These are phyloP conservation scores for Microsporum canis DNA, from an alignment of 2,329 filamentous ascomycete genomes.

Conservation along the genomic window DNA sequence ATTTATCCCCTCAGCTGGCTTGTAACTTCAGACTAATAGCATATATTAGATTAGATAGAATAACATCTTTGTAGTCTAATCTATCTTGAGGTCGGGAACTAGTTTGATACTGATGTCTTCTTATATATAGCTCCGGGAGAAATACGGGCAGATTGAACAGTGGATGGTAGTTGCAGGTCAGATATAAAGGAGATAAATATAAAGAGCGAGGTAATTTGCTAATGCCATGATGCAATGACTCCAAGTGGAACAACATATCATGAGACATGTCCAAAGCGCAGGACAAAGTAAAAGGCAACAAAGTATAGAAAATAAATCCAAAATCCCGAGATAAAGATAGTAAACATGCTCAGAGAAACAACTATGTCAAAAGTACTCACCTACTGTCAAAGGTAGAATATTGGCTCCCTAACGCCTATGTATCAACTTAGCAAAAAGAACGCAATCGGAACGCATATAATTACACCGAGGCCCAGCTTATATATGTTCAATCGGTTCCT, in stretches of 20 bases:
- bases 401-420: not conserved
- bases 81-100: too few species aligned
- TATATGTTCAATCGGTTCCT: slow-evolving; percentile 71
- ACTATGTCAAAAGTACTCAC: not conserved
- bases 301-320: not conserved
- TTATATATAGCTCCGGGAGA: too few species aligned
- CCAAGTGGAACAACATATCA: not conserved
- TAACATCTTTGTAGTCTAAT: too few species aligned
- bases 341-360: not conserved
- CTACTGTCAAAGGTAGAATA: not conserved
- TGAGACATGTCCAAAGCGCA: not conserved
- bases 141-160: not conserved
- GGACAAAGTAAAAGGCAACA: not conserved
- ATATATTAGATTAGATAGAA: too few species aligned
- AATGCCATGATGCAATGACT: not conserved
- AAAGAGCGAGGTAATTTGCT: not conserved
- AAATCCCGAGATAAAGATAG: not conserved
- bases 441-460: not conserved
- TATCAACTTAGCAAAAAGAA: not conserved
- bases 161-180: not conserved
- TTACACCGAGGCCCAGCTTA: slow-evolving; percentile 15
- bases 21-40: too few species aligned
- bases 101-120: too few species aligned
- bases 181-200: not conserved
- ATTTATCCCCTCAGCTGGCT: too few species aligned